Conservation (phyloP, 306 rosid genomes). For the Dryas octopetala region DNA sequence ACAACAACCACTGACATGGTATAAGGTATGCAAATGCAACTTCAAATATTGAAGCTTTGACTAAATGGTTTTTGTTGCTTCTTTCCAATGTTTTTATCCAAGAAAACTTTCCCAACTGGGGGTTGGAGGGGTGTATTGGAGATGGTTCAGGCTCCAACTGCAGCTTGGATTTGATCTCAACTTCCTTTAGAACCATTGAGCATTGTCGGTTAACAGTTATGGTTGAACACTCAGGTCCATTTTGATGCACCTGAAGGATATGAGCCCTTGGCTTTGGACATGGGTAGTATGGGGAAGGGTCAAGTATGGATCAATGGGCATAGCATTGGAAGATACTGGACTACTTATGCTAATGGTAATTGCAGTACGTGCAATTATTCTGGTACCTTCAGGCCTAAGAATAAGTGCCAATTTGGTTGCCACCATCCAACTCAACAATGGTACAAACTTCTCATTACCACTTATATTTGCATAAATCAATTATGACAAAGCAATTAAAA, state of each 20-base stretch:
- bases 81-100: neutral
- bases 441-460: slow-evolving; percentile 36
- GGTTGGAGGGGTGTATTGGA: neutral
- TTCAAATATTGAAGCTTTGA: slow-evolving; percentile 2
- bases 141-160: neutral
- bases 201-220: slow-evolving; percentile 1
- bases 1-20: slow-evolving; percentile 67
- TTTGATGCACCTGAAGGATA: slow-evolving; percentile 63
- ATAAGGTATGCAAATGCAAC: slow-evolving; percentile 38
- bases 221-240: slow-evolving; percentile 43
- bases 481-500: neutral
- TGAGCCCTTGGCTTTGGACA: slow-evolving; percentile 82
- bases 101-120: neutral
- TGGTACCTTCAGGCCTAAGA: slow-evolving; percentile 50
- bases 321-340: slow-evolving; percentile 88
- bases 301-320: slow-evolving; percentile 85
- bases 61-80: neutral
- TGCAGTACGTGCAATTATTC: slow-evolving; percentile 63
- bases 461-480: neutral
- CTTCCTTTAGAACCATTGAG: neutral
- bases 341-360: slow-evolving; percentile 55
- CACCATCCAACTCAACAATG: slow-evolving; percentile 78
- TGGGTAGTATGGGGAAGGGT: slow-evolving; percentile 84
- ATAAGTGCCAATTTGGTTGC: slow-evolving; percentile 59
- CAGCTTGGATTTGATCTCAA: neutral